These are phyloP conservation scores for Monosporascus sp. DNA, from an alignment of 2,329 filamentous ascomycete genomes.

Conservation along the genomic window DNA sequence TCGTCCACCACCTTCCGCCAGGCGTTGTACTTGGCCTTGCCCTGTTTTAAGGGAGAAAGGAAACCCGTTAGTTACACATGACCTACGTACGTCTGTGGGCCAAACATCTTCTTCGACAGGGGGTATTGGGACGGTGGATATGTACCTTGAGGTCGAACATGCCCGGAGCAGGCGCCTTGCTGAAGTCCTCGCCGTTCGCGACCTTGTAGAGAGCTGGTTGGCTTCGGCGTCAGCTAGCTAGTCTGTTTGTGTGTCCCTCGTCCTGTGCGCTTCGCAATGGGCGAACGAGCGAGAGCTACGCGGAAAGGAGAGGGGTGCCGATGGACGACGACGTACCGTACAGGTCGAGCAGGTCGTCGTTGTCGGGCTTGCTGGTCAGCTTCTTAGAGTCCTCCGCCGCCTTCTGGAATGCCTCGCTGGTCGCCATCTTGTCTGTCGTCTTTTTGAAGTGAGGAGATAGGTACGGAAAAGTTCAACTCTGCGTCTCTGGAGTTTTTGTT, in stretches of 20 bases:
- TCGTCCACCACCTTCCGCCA: constrained; percentile 69
- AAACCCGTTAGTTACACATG: background rate
- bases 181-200: constrained; percentile 50
- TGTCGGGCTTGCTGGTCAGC: constrained; percentile 58
- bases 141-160: constrained; percentile 66
- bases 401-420: constrained; percentile 42
- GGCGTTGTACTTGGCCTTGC: constrained; percentile 72
- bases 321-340: constrained; percentile 43
- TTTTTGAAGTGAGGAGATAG: no score
- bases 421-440: background rate
- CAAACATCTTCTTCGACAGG: no score
- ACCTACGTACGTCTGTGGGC: no score
- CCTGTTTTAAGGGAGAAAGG: constrained; percentile 37
- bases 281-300: no score
- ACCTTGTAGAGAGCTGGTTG: constrained; percentile 53
- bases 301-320: background rate
- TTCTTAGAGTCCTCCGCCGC: constrained; percentile 61
- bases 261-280: no score
- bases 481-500: background rate
- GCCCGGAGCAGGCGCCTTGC: constrained; percentile 52
- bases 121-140: background rate
- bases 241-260: constrained; percentile 1
- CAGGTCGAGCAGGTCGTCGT: constrained; percentile 59
- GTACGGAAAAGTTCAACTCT: no score
- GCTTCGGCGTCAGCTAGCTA: background rate